phyloP scores from a whole-genome alignment of 805 yeast genomes.

The Lachancea lanzarotensis region DNA sequence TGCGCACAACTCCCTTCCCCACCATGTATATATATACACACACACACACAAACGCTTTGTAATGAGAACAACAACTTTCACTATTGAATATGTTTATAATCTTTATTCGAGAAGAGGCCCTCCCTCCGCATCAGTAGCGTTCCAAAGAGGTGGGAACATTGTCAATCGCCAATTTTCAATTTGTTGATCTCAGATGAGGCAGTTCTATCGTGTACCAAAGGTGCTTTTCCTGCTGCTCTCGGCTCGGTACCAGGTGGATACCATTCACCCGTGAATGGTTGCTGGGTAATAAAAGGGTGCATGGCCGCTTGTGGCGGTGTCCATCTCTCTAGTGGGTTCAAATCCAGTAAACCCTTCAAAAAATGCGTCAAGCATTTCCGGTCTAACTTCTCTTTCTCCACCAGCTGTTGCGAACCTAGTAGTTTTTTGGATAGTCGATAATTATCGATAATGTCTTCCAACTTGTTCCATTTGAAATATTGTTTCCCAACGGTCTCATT shows the following conservation, averaged over 20 bases:
- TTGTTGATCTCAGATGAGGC: conserved; percentile 16
- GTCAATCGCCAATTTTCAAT: conserved; percentile 16
- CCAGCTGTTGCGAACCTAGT: conserved; percentile 29
- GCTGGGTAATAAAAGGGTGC: conserved; percentile 82
- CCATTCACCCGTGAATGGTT: conserved; percentile 49
- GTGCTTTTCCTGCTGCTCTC: conserved; percentile 7
- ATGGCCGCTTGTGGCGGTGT: conserved; percentile 91
- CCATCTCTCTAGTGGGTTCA: conserved; percentile 92
- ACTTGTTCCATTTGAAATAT: conserved; percentile 60
- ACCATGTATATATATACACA: conserved; percentile 4
- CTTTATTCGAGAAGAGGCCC: background rate
- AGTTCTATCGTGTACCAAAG: conserved; percentile 15
- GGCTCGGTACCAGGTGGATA: conserved; percentile 39
- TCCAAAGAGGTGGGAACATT: background rate
- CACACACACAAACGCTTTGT: background rate
- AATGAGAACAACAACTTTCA: conserved; percentile 1
- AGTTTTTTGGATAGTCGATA: conserved; percentile 64
- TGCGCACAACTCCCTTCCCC: background rate
- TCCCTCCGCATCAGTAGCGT: background rate
- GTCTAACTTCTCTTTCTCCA: conserved; percentile 68
- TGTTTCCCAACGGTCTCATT: conserved; percentile 77
- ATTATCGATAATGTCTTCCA: conserved; percentile 68
- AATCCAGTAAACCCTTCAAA: conserved; percentile 64
- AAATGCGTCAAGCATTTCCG: conserved; percentile 71
- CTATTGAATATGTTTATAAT: background rate